These are phyloP conservation scores for Wallacemonas sp. DNA, from an alignment of 208 protist genomes.

Conservation along the genomic window DNA sequence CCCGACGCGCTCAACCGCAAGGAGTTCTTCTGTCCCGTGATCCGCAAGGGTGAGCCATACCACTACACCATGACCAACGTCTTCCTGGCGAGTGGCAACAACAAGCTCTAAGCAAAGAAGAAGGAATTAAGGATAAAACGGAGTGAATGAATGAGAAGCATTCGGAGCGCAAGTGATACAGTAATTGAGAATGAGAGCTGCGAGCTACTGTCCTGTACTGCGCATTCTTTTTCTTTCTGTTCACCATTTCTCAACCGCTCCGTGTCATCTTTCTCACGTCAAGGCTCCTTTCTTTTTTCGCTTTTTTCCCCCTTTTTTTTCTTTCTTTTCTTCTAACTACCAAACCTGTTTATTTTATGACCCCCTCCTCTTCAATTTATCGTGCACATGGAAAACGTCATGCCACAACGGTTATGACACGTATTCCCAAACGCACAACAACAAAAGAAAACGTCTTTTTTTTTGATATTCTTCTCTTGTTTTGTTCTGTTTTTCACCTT, in stretches of 20 bases:
- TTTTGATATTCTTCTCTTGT: not conserved
- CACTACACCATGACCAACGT: conserved; percentile 52
- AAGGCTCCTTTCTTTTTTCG: not conserved
- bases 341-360: not conserved
- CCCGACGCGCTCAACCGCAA: conserved; percentile 44
- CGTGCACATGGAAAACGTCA: not conserved
- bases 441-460: conserved; percentile 10
- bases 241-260: too few relatives aligned
- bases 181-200: too few relatives aligned
- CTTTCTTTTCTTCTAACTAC: not conserved
- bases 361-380: too few relatives aligned
- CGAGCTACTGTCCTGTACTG: too few relatives aligned
- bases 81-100: conserved; percentile 29
- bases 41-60: conserved; percentile 44
- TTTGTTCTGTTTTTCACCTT: conserved; percentile 17
- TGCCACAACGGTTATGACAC: not conserved
- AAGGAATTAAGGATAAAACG: not conserved
- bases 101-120: conserved; percentile 22
- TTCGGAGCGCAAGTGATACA: too few relatives aligned
- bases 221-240: not conserved
- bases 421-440: not conserved
- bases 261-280: not conserved
- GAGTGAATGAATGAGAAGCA: not conserved
- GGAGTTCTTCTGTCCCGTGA: conserved; percentile 27
- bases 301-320: not conserved